Base-by-base conservation (phyloP, 257 asterid genomes). In the Capsicum pubescens region DNA sequence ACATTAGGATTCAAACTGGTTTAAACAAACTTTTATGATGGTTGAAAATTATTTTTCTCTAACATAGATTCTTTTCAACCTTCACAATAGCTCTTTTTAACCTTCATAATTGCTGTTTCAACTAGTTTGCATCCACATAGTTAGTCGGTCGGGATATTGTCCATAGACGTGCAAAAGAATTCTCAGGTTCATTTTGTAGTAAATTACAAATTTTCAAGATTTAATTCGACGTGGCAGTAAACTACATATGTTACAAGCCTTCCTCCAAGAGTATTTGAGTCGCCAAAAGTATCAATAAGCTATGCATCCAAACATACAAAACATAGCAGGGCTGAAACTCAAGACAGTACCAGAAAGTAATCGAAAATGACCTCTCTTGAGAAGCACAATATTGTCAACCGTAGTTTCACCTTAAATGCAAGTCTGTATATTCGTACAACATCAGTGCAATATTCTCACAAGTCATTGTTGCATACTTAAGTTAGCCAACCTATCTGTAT, bases 401-500 rank as follows among this genome's bases (percentile, higher is more conserved):
- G 19, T 12, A 74, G 12, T 12, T 74, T 74, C 60, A 48, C 58
- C 21, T 74, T 52, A 16, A 13, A 32, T 52, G 63, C n/a, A 76
- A 11, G 13, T 10, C 16, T 77, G 50, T 15, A 32, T 32, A 52
- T 15, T 77, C 50, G 50, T 15, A 77, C 32, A 26, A 77, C 82
- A 54, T 13, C 81, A 77, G 44, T 77, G 16, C 26, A 14, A 32
- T 77, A 77, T 77, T 32, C 50, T 54, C 59, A 77, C 50, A 26
- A 32, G 66, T 77, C 26, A 77, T 77, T 50, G 21, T 14, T 26
- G 66, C 64, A 32, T 15, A 63, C 57, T 42, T 42, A 85, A 56
- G 59, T 81, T 82, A 52, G 84, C 58, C 85, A 82, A 11, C 83
- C 80, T 69, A 35, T 85, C 89, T 26, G 68, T 57, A 52, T 82